A percentile compares a stretch with the other conserved stretches of the same genome.
phyloP scores from a whole-genome alignment of 306 rosid species.

The Dryas alaskensis region DNA sequence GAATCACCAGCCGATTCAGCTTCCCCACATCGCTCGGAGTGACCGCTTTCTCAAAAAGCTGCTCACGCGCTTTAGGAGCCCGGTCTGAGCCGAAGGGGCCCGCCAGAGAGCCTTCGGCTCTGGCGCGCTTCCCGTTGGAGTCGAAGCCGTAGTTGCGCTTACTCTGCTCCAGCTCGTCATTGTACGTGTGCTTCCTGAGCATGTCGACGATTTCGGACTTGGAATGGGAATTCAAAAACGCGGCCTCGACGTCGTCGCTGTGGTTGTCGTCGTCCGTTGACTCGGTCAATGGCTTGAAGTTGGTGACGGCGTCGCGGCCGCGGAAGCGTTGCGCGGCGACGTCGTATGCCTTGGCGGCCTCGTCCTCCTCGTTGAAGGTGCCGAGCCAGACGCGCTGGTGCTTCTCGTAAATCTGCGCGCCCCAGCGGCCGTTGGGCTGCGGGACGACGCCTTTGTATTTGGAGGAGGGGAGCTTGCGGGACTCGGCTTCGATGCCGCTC shows the following conservation, averaged over 20 bases:
- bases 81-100: slow-evolving; percentile 7
- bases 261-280: neutral
- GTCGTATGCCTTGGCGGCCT: slow-evolving; percentile 88
- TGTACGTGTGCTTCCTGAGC: slow-evolving; percentile 90
- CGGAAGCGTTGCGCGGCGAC: slow-evolving; percentile 87
- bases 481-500: slow-evolving; percentile 62
- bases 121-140: slow-evolving; percentile 14
- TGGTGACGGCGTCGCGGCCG: slow-evolving; percentile 88
- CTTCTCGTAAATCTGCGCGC: slow-evolving; percentile 99
- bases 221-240: slow-evolving; percentile 71
- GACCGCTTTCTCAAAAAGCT: slow-evolving; percentile 78
- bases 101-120: neutral
- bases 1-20: slow-evolving; percentile 81
- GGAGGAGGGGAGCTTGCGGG: slow-evolving; percentile 79
- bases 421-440: slow-evolving; percentile 98
- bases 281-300: slow-evolving; percentile 51
- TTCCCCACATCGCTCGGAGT: slow-evolving; percentile 98
- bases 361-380: slow-evolving; percentile 87
- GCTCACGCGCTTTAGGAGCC: slow-evolving; percentile 51
- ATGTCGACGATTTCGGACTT: slow-evolving; percentile 94
- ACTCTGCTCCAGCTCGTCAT: slow-evolving; percentile 83
- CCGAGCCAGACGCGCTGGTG: slow-evolving; percentile 98
- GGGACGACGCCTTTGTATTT: slow-evolving; percentile 97
- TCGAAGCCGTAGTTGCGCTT: slow-evolving; percentile 52
- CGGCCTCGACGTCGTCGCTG: slow-evolving; percentile 47